These are phyloP conservation scores for Myxozyma lipomycoides DNA, from an alignment of 805 yeast species.

Conservation along the genomic window DNA sequence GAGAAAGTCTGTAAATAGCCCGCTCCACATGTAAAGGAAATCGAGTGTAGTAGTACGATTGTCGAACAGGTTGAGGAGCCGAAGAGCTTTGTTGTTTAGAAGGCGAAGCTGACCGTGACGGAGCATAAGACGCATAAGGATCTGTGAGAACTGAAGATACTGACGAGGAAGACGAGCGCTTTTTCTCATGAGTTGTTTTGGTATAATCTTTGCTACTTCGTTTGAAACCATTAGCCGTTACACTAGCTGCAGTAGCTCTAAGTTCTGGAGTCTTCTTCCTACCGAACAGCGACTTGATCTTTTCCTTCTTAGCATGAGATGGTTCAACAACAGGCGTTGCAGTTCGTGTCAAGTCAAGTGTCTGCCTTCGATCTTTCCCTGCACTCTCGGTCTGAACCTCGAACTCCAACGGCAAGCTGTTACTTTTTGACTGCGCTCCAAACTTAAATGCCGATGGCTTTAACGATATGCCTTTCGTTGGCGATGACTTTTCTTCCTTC, in stretches of 20 bases:
- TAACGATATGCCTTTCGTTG: too few species aligned
- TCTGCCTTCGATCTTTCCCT: not conserved
- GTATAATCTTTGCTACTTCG: not conserved
- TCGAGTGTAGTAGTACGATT: slow-evolving; percentile 40
- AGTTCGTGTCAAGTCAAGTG: slow-evolving; percentile 6
- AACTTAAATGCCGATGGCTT: not conserved
- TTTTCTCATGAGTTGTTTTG: not conserved
- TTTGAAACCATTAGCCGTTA: not conserved
- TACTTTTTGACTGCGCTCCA: not conserved
- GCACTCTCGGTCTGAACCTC: not conserved
- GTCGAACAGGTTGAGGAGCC: not conserved
- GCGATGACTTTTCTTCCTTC: not conserved
- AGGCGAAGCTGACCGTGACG: slow-evolving; percentile 9
- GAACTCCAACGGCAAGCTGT: slow-evolving; percentile 3
- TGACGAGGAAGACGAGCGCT: slow-evolving; percentile 14
- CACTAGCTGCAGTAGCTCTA: slow-evolving; percentile 3
- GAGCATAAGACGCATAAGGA: slow-evolving; percentile 4
- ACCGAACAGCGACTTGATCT: slow-evolving; percentile 11
- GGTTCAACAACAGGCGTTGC: not conserved
- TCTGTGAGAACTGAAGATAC: slow-evolving; percentile 11
- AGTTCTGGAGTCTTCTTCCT: slow-evolving; percentile 11
- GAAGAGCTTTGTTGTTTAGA: not conserved
- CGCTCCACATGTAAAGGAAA: slow-evolving; percentile 94
- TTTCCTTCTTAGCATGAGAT: slow-evolving; percentile 12
- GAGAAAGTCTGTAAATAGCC: slow-evolving; percentile 89